Conservation (phyloP, 352 stramenopile genomes). For the Globisporangium takayamanum region DNA sequence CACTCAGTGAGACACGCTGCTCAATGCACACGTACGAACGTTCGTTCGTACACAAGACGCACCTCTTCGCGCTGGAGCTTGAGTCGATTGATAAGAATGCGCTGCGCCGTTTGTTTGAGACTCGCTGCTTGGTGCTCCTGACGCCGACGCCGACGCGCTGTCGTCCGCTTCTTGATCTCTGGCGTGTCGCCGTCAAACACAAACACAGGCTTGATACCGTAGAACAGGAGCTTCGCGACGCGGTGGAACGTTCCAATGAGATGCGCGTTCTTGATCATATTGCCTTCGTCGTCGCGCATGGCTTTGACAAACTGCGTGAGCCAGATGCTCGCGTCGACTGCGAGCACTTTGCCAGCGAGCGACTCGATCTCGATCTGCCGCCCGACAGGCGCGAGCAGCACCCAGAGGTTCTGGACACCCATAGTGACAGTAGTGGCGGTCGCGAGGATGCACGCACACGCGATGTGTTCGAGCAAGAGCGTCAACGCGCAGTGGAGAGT, state of each 20-base stretch:
- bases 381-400: slow-evolving; percentile 93
- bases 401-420: slow-evolving; percentile 98
- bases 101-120: slow-evolving; percentile 90
- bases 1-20: neutral
- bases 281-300: slow-evolving; percentile 94
- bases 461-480: too few relatives aligned
- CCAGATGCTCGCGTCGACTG: slow-evolving; percentile 99
- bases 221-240: slow-evolving; percentile 93
- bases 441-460: neutral
- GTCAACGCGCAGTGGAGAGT: neutral
- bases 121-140: slow-evolving; percentile 75
- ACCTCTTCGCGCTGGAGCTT: slow-evolving; percentile 56
- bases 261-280: slow-evolving; percentile 94
- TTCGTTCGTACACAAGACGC: neutral
- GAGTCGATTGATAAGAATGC: slow-evolving; percentile 91
- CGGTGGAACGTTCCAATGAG: slow-evolving; percentile 92
- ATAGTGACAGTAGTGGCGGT: slow-evolving; percentile 49
- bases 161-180: slow-evolving; percentile 92
- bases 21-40: neutral
- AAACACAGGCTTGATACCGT: slow-evolving; percentile 96
- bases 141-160: slow-evolving; percentile 48
- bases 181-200: slow-evolving; percentile 98
- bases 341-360: slow-evolving; percentile 92
- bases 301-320: slow-evolving; percentile 99
- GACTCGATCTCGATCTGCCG: slow-evolving; percentile 98